phyloP scores from a whole-genome alignment of 345 rosid species.

The Litchi chinensis region DNA sequence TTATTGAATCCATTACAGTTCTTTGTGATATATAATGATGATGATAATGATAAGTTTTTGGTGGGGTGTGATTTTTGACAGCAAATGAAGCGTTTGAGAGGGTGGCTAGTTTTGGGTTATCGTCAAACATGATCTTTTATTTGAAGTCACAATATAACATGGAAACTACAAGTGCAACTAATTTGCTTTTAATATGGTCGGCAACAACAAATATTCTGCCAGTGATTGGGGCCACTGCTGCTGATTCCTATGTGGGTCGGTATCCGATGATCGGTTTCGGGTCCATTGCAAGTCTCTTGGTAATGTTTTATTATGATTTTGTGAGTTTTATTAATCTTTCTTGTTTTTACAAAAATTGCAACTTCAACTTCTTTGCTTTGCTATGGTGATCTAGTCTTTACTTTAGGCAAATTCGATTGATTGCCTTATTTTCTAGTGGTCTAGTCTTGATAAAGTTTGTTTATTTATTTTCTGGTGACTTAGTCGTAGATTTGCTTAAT shows the following conservation, averaged over 20 bases:
- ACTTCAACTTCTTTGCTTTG: neutral
- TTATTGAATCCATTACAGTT: neutral
- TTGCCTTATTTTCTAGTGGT: too few relatives aligned
- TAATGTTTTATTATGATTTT: neutral
- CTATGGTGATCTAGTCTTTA: neutral
- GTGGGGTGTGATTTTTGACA: neutral
- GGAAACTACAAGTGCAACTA: constrained; percentile 21
- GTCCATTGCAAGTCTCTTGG: constrained; percentile 31
- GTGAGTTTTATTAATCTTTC: too few relatives aligned
- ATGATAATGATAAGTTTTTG: neutral
- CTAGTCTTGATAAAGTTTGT: too few relatives aligned
- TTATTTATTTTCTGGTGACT: too few relatives aligned
- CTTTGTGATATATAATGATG: too few relatives aligned
- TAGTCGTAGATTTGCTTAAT: too few relatives aligned
- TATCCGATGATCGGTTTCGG: constrained; percentile 12
- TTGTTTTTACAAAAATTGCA: neutral
- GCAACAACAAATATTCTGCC: constrained; percentile 27
- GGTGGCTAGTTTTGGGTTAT: neutral
- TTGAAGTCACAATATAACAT: constrained; percentile 27
- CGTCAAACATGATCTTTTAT: constrained; percentile 37
- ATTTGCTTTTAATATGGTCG: constrained; percentile 22
- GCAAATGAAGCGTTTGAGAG: constrained; percentile 15
- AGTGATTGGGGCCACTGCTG: constrained; percentile 32
- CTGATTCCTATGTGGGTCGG: constrained; percentile 34
- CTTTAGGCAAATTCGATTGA: too few relatives aligned